These are phyloP conservation scores for Croton setiger DNA, from an alignment of 441 rosid species.

Conservation along the genomic window DNA sequence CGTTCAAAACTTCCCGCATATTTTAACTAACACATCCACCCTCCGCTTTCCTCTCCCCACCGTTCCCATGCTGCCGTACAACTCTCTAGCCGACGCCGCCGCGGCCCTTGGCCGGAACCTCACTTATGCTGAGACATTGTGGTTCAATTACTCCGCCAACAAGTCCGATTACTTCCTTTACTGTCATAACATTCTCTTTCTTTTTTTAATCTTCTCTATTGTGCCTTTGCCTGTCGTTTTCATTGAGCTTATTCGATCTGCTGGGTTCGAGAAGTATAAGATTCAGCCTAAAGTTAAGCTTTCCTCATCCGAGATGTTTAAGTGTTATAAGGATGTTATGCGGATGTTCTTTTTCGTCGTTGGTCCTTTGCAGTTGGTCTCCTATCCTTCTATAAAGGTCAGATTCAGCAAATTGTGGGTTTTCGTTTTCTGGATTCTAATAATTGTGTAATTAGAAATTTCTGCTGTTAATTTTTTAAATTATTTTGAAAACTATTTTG, in stretches of 20 bases:
- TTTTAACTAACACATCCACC: constrained; percentile 19
- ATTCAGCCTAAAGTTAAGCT: constrained; percentile 86
- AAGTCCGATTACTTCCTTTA: constrained; percentile 81
- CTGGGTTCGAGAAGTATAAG: constrained; percentile 55
- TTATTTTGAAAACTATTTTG: not conserved
- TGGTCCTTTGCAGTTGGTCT: constrained; percentile 76
- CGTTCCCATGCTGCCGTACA: constrained; percentile 66
- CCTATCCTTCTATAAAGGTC: constrained; percentile 82
- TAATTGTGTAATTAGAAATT: not conserved
- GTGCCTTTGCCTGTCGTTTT: constrained; percentile 68
- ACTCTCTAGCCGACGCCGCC: constrained; percentile 55
- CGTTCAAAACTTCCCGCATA: constrained; percentile 31
- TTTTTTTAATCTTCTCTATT: constrained; percentile 63
- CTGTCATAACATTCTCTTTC: constrained; percentile 76
- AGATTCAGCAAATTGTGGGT: not conserved
- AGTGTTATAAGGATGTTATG: constrained; percentile 81
- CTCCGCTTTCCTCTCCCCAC: not conserved
- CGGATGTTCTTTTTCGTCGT: constrained; percentile 70
- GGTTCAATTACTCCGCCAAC: constrained; percentile 81
- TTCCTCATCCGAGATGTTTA: constrained; percentile 53
- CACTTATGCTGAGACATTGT: constrained; percentile 57
- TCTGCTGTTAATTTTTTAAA: not conserved
- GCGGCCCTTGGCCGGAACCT: constrained; percentile 75
- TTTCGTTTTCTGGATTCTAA: not conserved
- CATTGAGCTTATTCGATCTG: constrained; percentile 48